Evolutionary conservation across 345 rosid genomes (phyloP).

Genomic region (Draba incana): DNA sequence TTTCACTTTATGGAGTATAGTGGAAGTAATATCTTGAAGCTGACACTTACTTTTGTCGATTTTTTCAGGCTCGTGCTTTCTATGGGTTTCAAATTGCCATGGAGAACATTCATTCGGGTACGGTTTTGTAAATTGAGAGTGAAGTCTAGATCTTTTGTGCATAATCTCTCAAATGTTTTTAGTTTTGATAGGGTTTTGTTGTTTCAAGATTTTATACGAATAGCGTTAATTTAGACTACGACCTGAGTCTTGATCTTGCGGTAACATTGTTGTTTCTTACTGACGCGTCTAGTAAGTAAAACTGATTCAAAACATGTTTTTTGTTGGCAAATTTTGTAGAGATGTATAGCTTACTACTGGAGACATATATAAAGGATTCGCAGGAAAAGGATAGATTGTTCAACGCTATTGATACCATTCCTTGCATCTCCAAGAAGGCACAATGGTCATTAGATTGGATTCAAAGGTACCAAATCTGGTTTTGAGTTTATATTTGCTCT

Average conservation of each 20-base stretch:
- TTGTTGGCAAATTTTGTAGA: conserved; percentile 45
- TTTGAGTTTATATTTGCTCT: background rate
- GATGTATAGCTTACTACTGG: conserved; percentile 94
- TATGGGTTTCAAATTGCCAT: conserved; percentile 94
- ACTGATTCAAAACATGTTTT: conserved; percentile 28
- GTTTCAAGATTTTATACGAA: background rate
- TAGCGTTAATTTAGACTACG: background rate
- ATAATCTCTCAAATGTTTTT: background rate
- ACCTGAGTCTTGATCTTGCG: conserved; percentile 15
- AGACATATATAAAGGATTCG: conserved; percentile 84
- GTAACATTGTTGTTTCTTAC: background rate
- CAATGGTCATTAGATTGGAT: conserved; percentile 92
- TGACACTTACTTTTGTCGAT: conserved; percentile 5
- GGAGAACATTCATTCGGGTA: conserved; percentile 98
- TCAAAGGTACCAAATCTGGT: conserved; percentile 47
- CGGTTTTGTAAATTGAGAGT: conserved; percentile 21
- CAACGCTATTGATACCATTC: conserved; percentile 81
- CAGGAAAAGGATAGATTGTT: conserved; percentile 82
- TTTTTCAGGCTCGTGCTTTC: conserved; percentile 84
- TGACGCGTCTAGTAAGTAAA: conserved; percentile 1
- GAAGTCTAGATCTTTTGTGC: background rate
- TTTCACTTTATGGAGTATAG: background rate
- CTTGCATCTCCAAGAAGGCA: conserved; percentile 78
- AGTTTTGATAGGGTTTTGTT: conserved; percentile 5
- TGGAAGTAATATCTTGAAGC: conserved; percentile 2